Percentiles rank a stretch among this genome's conserved stretches.
These are phyloP conservation scores for Picea engelmannii DNA, from an alignment of 83 land plant genomes.

Conservation along the genomic window DNA sequence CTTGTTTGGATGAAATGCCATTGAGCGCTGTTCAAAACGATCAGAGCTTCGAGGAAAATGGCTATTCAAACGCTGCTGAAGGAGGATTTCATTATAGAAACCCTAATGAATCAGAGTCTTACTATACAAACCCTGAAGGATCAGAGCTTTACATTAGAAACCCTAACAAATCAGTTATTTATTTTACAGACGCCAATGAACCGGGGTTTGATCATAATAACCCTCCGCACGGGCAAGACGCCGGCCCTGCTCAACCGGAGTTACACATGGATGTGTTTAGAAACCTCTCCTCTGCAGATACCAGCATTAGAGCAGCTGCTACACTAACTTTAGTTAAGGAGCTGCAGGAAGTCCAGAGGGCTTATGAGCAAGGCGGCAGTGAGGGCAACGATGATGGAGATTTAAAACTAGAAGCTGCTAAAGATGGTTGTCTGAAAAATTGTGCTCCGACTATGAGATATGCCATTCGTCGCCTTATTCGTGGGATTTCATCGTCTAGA, in stretches of 20 bases:
- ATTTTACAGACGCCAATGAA: background rate
- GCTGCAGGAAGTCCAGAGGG: constrained; percentile 55
- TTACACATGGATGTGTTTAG: constrained; percentile 63
- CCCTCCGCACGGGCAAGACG: background rate
- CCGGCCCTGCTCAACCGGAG: constrained; percentile 25
- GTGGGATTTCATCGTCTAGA: constrained; percentile 90
- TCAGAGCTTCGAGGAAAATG: background rate
- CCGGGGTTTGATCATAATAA: background rate
- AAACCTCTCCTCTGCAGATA: constrained; percentile 59
- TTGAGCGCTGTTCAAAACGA: no score
- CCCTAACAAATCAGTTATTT: background rate
- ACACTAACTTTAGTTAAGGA: constrained; percentile 59
- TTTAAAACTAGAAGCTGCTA: constrained; percentile 43
- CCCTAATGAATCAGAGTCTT: background rate
- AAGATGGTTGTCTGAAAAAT: constrained; percentile 57
- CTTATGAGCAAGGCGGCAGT: constrained; percentile 35
- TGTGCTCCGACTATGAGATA: constrained; percentile 84
- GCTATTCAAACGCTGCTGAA: background rate
- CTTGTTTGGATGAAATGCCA: background rate
- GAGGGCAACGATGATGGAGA: constrained; percentile 25
- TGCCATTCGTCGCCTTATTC: constrained; percentile 88
- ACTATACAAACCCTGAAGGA: background rate
- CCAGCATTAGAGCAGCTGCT: constrained; percentile 61
- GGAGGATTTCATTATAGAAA: background rate
- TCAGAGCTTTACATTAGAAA: background rate